phyloP scores from a whole-genome alignment of 441 rosid species.

The Euphorbia celastroides region DNA sequence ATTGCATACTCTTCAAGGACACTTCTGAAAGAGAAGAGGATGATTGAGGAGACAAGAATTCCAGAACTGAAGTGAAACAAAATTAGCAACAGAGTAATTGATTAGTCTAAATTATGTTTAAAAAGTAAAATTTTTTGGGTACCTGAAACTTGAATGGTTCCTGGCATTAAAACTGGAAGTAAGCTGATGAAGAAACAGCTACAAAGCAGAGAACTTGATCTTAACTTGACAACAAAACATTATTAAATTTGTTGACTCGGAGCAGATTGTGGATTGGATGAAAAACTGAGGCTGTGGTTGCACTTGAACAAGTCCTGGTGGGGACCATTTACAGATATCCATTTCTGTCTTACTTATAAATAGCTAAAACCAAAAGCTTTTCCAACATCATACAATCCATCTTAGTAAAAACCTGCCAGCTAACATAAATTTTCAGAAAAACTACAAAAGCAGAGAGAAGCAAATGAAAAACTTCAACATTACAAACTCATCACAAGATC shows the following conservation, averaged over 20 bases:
- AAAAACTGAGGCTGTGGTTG: conserved; percentile 48
- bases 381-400: neutral
- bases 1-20: conserved; percentile 55
- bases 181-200: neutral
- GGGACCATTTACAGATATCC: conserved; percentile 32
- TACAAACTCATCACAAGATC: neutral
- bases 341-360: conserved; percentile 25
- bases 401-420: neutral
- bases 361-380: neutral
- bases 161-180: conserved; percentile 57
- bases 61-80: conserved; percentile 48
- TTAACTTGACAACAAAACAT: conserved; percentile 3
- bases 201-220: conserved; percentile 2
- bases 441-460: neutral
- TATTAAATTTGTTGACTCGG: conserved; percentile 16
- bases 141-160: conserved; percentile 92
- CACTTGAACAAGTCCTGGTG: conserved; percentile 21
- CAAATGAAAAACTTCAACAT: neutral
- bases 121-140: conserved; percentile 9
- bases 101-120: conserved; percentile 19
- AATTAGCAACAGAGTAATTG: conserved; percentile 4
- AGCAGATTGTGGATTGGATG: conserved; percentile 28
- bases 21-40: conserved; percentile 37
- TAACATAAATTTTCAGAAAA: neutral
- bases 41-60: conserved; percentile 44